A percentile compares a stretch with the other conserved stretches of the same genome.
These are phyloP conservation scores for Singerocomus rubriflavus DNA, from an alignment of 1,284 basidiomycete species.

Conservation along the genomic window DNA sequence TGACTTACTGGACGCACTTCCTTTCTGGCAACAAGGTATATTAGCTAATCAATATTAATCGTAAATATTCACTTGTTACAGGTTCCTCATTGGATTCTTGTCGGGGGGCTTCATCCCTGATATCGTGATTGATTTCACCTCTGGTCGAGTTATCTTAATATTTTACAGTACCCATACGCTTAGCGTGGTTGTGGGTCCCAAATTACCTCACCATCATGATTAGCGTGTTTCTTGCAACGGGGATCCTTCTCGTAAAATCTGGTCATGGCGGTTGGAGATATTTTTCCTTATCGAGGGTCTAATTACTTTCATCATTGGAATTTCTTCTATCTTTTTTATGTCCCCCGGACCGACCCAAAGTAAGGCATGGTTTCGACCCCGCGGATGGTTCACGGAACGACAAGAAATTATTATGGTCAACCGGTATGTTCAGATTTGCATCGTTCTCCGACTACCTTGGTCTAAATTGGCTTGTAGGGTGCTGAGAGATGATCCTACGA, in stretches of 20 bases:
- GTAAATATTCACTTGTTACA: constrained; percentile 21
- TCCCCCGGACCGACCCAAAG: constrained; percentile 68
- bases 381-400: constrained; percentile 51
- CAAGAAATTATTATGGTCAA: constrained; percentile 61
- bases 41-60: constrained; percentile 29
- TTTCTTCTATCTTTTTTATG: constrained; percentile 64
- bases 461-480: constrained; percentile 32
- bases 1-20: constrained; percentile 54
- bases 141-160: not conserved
- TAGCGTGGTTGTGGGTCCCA: constrained; percentile 67
- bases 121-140: constrained; percentile 36
- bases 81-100: constrained; percentile 66
- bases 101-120: constrained; percentile 59
- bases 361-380: constrained; percentile 58
- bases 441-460: not conserved
- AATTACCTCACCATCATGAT: constrained; percentile 54
- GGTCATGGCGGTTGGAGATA: constrained; percentile 59
- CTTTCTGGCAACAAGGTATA: constrained; percentile 48
- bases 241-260: constrained; percentile 58
- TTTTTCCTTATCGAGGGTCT: constrained; percentile 59
- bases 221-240: constrained; percentile 62
- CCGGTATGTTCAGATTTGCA: constrained; percentile 27
- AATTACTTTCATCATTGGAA: constrained; percentile 52
- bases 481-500: constrained; percentile 56
- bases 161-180: constrained; percentile 54